Evolutionary conservation across 163 green algal genomes (phyloP).

Genomic region (Chlorella variabilis): DNA sequence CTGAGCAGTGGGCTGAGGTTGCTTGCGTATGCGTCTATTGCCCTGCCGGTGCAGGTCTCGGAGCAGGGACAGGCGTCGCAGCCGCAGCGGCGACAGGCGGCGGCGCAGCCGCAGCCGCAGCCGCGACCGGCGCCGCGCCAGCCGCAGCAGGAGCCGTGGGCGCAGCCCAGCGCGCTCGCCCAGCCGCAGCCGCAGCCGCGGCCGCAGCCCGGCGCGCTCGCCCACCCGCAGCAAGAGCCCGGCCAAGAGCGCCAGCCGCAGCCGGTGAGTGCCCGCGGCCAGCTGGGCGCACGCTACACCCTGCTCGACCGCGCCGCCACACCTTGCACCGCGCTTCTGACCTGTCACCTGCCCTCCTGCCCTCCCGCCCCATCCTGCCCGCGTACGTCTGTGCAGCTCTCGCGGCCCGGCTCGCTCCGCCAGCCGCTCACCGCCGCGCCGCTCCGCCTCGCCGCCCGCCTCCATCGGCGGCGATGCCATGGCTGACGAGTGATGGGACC

Average conservation of each 20-base stretch:
- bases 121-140: neutral
- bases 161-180: constrained; percentile 10
- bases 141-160: neutral
- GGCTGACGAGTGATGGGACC: too few species aligned
- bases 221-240: neutral
- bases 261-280: neutral
- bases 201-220: neutral
- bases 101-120: constrained; percentile 18
- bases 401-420: neutral
- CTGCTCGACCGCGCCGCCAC: too few species aligned
- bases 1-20: too few species aligned
- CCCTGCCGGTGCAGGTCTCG: constrained; percentile 12
- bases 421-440: neutral
- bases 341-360: neutral
- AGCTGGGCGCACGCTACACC: too few species aligned
- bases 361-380: too few species aligned
- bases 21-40: too few species aligned
- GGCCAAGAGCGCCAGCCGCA: constrained; percentile 1
- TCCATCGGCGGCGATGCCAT: neutral
- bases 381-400: neutral
- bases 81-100: constrained; percentile 17
- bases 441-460: neutral
- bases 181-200: constrained; percentile 24
- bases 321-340: too few species aligned
- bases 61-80: constrained; percentile 11